These are phyloP conservation scores for Cinnamomum chago DNA, from an alignment of 164 flowering plant species.

Conservation along the genomic window DNA sequence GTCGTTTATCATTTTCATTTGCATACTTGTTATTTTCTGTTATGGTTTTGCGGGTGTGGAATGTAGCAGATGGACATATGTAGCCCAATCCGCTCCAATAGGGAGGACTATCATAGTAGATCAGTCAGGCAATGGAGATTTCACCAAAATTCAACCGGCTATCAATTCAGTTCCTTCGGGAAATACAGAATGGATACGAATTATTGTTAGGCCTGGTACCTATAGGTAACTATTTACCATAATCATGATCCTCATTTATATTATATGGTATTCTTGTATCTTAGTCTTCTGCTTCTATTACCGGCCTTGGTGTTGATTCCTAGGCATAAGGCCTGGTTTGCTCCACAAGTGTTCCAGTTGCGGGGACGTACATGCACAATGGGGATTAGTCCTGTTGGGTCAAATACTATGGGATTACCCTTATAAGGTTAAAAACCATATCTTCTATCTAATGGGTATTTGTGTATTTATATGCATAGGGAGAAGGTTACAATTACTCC, in stretches of 20 bases:
- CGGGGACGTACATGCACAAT: too few species aligned
- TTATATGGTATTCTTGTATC: not conserved
- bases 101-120: constrained; percentile 22
- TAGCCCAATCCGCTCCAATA: not conserved
- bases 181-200: constrained; percentile 25
- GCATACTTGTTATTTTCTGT: too few species aligned
- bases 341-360: too few species aligned
- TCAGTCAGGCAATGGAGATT: constrained; percentile 23
- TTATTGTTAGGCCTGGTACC: constrained; percentile 20
- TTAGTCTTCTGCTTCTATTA: not conserved
- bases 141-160: constrained; percentile 26
- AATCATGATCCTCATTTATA: not conserved
- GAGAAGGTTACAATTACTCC: constrained; percentile 22
- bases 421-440: too few species aligned
- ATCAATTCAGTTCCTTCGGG: constrained; percentile 26
- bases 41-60: too few species aligned
- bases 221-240: constrained; percentile 19
- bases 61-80: not conserved
- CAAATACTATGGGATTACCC: too few species aligned
- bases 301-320: too few species aligned
- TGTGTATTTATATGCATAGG: constrained; percentile 13
- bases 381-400: too few species aligned
- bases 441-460: not conserved
- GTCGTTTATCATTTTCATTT: too few species aligned
- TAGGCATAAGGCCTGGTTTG: too few species aligned